A percentile compares a stretch with the other conserved stretches of the same genome.
These are phyloP conservation scores for Mycocentrospora acerina DNA, from an alignment of 2,329 filamentous ascomycete species.

Conservation along the genomic window DNA sequence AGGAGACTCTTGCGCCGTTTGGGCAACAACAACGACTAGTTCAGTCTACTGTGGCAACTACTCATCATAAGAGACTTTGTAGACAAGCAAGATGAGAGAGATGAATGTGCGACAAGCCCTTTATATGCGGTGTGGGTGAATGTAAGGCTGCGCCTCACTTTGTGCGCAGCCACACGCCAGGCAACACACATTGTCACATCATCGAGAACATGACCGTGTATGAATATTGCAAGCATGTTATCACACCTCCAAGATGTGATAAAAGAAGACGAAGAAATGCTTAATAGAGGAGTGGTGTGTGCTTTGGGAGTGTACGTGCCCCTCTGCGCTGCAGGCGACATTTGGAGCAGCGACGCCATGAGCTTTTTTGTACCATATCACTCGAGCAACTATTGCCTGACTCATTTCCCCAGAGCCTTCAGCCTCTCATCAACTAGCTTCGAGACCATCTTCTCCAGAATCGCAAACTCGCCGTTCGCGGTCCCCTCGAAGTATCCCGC, in stretches of 20 bases:
- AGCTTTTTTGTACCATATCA: too few relatives aligned
- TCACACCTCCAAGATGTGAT: too few relatives aligned
- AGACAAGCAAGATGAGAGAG: not conserved
- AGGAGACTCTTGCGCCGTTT: too few relatives aligned
- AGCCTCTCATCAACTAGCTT: constrained; percentile 73
- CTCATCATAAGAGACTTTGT: not conserved
- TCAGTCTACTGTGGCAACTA: too few relatives aligned
- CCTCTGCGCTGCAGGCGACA: not conserved
- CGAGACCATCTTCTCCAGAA: constrained; percentile 57
- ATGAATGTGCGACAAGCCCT: too few relatives aligned
- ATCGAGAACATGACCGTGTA: too few relatives aligned
- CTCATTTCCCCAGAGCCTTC: constrained; percentile 42
- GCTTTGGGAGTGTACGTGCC: too few relatives aligned
- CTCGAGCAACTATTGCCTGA: not conserved
- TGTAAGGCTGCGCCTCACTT: constrained; percentile 39
- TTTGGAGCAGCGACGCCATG: too few relatives aligned
- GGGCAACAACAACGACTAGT: too few relatives aligned
- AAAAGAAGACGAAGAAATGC: too few relatives aligned
- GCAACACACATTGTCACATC: constrained; percentile 1
- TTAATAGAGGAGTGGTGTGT: too few relatives aligned
- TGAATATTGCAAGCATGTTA: too few relatives aligned
- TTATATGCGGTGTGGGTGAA: constrained; percentile 11
- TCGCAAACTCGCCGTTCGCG: constrained; percentile 53
- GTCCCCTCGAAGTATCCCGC: constrained; percentile 70
- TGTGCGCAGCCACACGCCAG: constrained; percentile 6